Evolutionary conservation across 805 yeast species (phyloP).

Genomic region (Starmerella roubikii): DNA sequence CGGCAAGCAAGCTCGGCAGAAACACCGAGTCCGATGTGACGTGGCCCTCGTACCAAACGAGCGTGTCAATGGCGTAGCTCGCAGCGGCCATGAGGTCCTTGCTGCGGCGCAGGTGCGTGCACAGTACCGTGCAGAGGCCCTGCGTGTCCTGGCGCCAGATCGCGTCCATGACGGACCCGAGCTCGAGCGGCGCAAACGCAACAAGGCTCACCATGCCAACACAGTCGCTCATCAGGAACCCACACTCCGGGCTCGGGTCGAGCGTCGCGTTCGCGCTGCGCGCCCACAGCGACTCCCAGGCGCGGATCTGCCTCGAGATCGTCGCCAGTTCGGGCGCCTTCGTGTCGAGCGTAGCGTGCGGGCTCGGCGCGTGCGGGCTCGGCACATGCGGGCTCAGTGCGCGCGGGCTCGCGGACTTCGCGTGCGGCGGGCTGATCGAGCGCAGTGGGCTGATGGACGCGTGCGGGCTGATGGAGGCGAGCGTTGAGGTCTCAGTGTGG

Average conservation of each 20-base stretch:
- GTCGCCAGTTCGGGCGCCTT: no score
- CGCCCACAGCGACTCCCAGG: conserved; percentile 31
- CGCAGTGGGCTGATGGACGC: conserved; percentile 9
- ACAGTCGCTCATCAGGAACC: conserved; percentile 32
- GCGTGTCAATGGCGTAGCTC: conserved; percentile 28
- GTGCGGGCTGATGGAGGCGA: no score
- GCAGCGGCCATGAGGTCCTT: conserved; percentile 28
- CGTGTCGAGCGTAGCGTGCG: no score
- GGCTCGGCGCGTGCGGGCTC: no score
- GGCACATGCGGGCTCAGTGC: no score
- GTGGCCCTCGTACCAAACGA: conserved; percentile 29
- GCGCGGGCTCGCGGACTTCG: conserved; percentile 18
- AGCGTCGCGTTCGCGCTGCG: conserved; percentile 32
- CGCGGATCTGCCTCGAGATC: conserved; percentile 22
- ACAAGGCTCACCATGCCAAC: conserved; percentile 30
- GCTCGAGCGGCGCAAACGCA: conserved; percentile 27
- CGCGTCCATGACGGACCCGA: conserved; percentile 28
- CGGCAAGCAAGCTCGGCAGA: conserved; percentile 25
- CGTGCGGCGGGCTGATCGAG: conserved; percentile 1
- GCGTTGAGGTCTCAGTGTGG: no score
- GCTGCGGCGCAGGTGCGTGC: conserved; percentile 16
- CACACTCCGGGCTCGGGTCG: conserved; percentile 29
- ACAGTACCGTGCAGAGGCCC: conserved; percentile 26
- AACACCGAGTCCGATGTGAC: conserved; percentile 27
- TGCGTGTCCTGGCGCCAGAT: conserved; percentile 32